Evolutionary conservation across 2,329 filamentous ascomycete species (phyloP).

Genomic region (Pseudogymnoascus sp.): DNA sequence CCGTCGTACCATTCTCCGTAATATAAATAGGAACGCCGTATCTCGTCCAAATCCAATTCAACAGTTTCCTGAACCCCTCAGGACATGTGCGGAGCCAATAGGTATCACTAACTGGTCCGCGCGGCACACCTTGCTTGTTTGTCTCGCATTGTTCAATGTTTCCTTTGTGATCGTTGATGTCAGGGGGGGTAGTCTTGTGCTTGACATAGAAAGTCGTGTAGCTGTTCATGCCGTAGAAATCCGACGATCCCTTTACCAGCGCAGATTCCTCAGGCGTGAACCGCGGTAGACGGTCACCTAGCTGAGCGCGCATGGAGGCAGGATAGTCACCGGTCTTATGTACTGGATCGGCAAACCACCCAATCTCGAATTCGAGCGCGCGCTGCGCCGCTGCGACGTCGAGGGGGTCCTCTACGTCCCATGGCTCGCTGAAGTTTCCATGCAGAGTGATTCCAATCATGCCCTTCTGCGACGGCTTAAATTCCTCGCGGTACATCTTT

Average conservation of each 20-base stretch:
- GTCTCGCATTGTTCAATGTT: constrained; percentile 65
- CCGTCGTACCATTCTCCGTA: constrained; percentile 78
- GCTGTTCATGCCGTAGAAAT: constrained; percentile 93
- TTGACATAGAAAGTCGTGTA: constrained; percentile 85
- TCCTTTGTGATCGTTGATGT: constrained; percentile 60
- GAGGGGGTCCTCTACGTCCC: constrained; percentile 66
- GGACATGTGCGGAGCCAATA: constrained; percentile 75
- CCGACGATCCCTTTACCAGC: constrained; percentile 73
- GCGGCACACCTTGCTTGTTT: constrained; percentile 62
- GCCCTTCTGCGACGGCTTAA: constrained; percentile 62
- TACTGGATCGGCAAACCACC: constrained; percentile 82
- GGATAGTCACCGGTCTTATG: constrained; percentile 73
- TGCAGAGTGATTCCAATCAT: constrained; percentile 85
- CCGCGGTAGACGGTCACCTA: constrained; percentile 65
- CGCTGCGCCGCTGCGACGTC: constrained; percentile 70
- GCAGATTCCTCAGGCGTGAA: constrained; percentile 65
- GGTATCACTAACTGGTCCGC: constrained; percentile 75
- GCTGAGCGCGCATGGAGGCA: constrained; percentile 71
- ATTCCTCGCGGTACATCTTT: constrained; percentile 74
- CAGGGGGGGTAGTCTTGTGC: constrained; percentile 54
- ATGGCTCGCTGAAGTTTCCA: constrained; percentile 72
- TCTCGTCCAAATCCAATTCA: constrained; percentile 68
- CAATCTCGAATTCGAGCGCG: constrained; percentile 80
- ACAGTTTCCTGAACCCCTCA: constrained; percentile 65
- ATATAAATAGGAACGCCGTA: constrained; percentile 74